A percentile compares a stretch with the other conserved stretches of the same genome.
These are phyloP conservation scores for Peribolospora kevripleyi DNA, from an alignment of 768 basidiomycete species.

Conservation along the genomic window DNA sequence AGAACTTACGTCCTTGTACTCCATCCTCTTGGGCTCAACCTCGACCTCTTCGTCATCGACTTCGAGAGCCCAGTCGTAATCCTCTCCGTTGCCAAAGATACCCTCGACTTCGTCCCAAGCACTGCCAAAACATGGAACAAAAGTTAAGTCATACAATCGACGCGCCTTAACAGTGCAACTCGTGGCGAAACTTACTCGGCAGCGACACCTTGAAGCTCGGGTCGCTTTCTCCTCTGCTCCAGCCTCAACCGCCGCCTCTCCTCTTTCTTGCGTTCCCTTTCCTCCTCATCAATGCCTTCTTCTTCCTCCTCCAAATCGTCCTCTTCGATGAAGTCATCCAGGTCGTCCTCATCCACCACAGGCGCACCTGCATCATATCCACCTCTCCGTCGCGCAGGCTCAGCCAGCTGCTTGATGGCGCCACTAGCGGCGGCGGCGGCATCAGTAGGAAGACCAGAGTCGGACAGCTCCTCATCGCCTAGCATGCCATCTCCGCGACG, in stretches of 20 bases:
- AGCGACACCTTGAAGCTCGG: slow-evolving; percentile 54
- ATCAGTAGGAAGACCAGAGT: too few relatives aligned
- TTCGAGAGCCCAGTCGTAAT: slow-evolving; percentile 81
- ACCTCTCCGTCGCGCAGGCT: too few relatives aligned
- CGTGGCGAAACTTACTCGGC: slow-evolving; percentile 38
- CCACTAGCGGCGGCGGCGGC: too few relatives aligned
- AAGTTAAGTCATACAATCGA: background rate
- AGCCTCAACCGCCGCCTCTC: slow-evolving; percentile 26
- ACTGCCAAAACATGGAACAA: background rate
- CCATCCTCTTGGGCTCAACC: slow-evolving; percentile 42
- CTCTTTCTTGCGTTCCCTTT: slow-evolving; percentile 45
- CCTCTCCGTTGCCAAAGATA: slow-evolving; percentile 86
- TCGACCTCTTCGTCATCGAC: slow-evolving; percentile 40
- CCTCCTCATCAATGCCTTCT: slow-evolving; percentile 43
- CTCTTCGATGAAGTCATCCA: slow-evolving; percentile 43
- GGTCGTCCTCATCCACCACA: slow-evolving; percentile 54
- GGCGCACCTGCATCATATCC: slow-evolving; percentile 29
- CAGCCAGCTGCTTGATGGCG: too few relatives aligned
- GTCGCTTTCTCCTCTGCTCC: slow-evolving; percentile 36
- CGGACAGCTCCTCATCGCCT: slow-evolving; percentile 13
- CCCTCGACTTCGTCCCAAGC: slow-evolving; percentile 90
- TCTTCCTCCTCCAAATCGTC: slow-evolving; percentile 28
- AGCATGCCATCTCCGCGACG: slow-evolving; percentile 11
- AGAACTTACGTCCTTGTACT: slow-evolving; percentile 51
- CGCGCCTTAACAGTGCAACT: background rate